Base-by-base conservation (phyloP, 2,329 filamentous ascomycete genomes). In the Rasamsonia emersonii region DNA sequence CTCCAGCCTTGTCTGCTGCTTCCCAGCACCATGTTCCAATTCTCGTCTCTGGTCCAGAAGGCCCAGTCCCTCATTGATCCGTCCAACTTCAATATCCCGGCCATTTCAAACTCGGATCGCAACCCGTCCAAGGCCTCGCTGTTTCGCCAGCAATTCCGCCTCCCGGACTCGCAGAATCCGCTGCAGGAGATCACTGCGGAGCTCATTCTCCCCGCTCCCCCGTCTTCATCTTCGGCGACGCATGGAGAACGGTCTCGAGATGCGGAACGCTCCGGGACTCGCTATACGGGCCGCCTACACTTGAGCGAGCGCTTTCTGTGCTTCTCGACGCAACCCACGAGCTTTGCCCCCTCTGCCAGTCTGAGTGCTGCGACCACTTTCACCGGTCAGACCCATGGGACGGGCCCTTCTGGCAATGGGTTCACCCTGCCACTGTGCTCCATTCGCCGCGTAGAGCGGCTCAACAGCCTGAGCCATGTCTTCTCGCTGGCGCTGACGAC, bases 151-250 rank as follows among this genome's bases (percentile, higher is more conserved):
- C 91, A 98, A 63, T 98, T 98, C 67, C 85, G 91, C 45, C 80
- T 98, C 19, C 91, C 91, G 27, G 78, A 86, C 53, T 82, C 85
- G 23, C 89, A 98, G 63, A 88, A 83, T 41, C 91, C 91, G 35
- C 73, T 96, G 36, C 86, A 93, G 64, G 91, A 98, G 68, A 95
- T 98, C 63, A 86, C 83, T 39, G 88, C 91, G 53, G 91, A 98
- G 67, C 76, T 98, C 38, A 93, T 86, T 35, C 83, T 98, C 37
- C 79, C 81, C 34, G 78, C 75, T 40, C 75, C 76, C 42, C 83
- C 67, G 46, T 58, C 49, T 41, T 49, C 51, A 3, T 41, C 42
- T 7, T 36, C 50, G 2, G 35, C 52, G 38, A 78, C 72, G 39
- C 75, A 79, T 29, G 79, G 80, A 39, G 82, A 85, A 46, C 50